phyloP scores from a whole-genome alignment of 306 rosid species.

The Quercus ilex region DNA sequence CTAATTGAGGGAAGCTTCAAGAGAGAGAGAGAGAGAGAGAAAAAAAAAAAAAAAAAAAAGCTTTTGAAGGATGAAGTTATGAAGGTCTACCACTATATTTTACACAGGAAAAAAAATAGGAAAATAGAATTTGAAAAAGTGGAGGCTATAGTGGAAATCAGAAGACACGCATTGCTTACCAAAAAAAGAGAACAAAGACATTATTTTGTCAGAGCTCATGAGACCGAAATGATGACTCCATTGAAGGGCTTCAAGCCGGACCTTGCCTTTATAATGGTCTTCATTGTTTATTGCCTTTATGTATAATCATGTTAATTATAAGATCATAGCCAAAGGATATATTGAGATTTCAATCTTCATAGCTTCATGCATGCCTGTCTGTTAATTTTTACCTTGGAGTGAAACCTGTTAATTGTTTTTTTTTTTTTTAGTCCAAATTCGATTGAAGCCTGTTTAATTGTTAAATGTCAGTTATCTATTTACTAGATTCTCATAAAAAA shows the following conservation, averaged over 20 bases:
- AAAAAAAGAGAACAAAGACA: not conserved
- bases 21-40: too few relatives aligned
- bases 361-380: constrained; percentile 36
- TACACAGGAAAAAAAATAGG: not conserved
- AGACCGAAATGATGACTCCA: not conserved
- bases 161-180: not conserved
- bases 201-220: not conserved
- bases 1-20: not conserved
- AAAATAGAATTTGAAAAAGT: not conserved
- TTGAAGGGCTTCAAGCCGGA: not conserved
- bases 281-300: not conserved
- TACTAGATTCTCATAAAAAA: not conserved
- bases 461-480: not conserved
- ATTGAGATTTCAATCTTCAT: constrained; percentile 1
- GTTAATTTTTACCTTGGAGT: not conserved
- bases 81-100: not conserved
- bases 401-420: too few relatives aligned
- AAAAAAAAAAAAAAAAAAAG: not conserved
- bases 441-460: not conserved
- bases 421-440: too few relatives aligned
- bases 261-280: constrained; percentile 9
- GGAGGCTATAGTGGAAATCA: not conserved
- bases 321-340: not conserved
- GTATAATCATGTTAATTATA: not conserved
- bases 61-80: not conserved